Evolutionary conservation across 2,329 filamentous ascomycete species (phyloP).

Genomic region (Drechslera avenae): DNA sequence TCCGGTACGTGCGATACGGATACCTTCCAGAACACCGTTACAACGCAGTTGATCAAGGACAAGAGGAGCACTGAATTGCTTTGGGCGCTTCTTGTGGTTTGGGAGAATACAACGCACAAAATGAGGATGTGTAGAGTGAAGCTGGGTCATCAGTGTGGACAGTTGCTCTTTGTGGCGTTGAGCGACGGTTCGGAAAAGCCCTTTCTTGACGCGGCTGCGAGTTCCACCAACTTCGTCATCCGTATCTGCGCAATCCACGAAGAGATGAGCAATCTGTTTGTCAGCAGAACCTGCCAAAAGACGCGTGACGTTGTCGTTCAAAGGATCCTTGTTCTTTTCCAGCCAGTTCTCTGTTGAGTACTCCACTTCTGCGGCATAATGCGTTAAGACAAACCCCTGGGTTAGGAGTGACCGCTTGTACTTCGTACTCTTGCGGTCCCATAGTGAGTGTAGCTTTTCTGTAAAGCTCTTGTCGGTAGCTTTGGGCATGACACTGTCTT

Average conservation of each 20-base stretch:
- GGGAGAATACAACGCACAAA: conserved; percentile 98
- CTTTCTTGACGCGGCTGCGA: conserved; percentile 89
- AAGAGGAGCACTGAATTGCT: conserved; percentile 88
- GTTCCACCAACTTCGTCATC: conserved; percentile 74
- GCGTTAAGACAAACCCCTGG: conserved; percentile 93
- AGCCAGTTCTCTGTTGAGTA: conserved; percentile 95
- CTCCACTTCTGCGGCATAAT: conserved; percentile 97
- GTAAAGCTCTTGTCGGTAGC: conserved; percentile 96
- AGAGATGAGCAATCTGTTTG: conserved; percentile 81
- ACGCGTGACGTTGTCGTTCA: conserved; percentile 95
- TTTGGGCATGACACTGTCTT: conserved; percentile 99
- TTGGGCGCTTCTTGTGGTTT: conserved; percentile 96
- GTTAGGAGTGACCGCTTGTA: conserved; percentile 86
- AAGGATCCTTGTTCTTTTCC: conserved; percentile 97
- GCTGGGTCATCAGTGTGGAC: conserved; percentile 91
- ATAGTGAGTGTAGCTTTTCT: conserved; percentile 93
- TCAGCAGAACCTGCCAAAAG: conserved; percentile 82
- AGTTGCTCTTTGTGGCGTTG: conserved; percentile 98
- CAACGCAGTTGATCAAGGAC: conserved; percentile 97
- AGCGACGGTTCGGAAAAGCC: conserved; percentile 93
- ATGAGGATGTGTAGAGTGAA: conserved; percentile 95
- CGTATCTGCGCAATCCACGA: conserved; percentile 82
- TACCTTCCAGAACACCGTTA: conserved; percentile 98
- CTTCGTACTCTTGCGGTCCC: conserved; percentile 95
- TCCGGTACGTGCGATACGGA: conserved; percentile 93